Base-by-base conservation (phyloP, 805 yeast species). In the Starmera dryadoides region DNA sequence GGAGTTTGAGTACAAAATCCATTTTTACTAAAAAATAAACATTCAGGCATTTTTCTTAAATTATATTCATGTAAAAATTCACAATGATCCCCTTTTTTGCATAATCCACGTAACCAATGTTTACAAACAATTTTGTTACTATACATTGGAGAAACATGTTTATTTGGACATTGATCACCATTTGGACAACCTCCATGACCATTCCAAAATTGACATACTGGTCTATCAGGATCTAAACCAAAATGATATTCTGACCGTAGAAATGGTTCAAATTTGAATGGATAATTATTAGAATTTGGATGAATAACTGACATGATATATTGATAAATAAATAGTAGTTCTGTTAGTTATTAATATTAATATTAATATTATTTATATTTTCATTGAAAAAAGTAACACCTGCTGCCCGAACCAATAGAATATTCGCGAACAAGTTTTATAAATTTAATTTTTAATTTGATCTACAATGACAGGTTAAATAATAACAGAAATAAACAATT, bases 51-150 rank as follows among this genome's bases (percentile, higher is more conserved):
- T 62, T 86, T 87, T 43, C 95, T 71, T 50, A 93, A 64, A 55
- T 93, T 91, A 56, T 89, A 89, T 58, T 93, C 99, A 62, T 93
- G 99, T 34, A 93, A 64, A 53, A 86, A 93, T 66, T 93, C 99
- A 62, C 99, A 93, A 48, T 86, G 86, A 50, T 88, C 95, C 37
- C 94, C 95, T 68, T 91, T 91, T 64, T 93, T 93, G 63, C 99
- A 93, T 28, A 93, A 73, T 0, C 99, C 99, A 48, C 97, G 75
- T 28, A 93, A 75, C 99, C 98, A 93, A 67, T 93, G 97, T 69
- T 93, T 91, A 60, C 98, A 93, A 4, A 93, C 98, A 39, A 93
- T 86, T 58, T 83, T 81, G 58, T 81, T 81, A 38, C 73, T 68
- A 53, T 76, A 78, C 35, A 72, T 73, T 38, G 75, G 79, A 37